A percentile compares a stretch with the other conserved stretches of the same genome.
These are phyloP conservation scores for Hanseniaspora valbyensis DNA, from an alignment of 805 yeast species.

Conservation along the genomic window DNA sequence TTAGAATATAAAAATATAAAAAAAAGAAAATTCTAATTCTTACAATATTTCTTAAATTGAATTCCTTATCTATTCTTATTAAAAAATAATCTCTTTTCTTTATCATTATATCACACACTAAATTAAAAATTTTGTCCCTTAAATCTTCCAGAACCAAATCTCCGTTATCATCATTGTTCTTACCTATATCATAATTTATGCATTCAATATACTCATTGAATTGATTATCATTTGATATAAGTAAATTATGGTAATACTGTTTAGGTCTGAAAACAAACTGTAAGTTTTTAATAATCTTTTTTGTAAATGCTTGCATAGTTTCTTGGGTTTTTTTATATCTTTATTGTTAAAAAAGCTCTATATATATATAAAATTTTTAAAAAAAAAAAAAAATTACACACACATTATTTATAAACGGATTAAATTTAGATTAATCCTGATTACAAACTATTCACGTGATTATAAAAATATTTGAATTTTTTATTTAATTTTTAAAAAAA, in stretches of 20 bases:
- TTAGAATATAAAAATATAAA: neutral
- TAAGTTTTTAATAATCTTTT: neutral
- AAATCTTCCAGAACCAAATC: neutral
- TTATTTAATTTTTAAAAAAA: too few relatives aligned
- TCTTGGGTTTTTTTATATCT: too few relatives aligned
- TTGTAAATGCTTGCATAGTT: neutral
- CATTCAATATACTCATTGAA: slow-evolving; percentile 1
- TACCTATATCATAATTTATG: neutral
- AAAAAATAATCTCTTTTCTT: slow-evolving; percentile 3
- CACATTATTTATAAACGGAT: too few relatives aligned
- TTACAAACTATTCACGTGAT: too few relatives aligned
- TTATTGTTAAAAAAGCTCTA: too few relatives aligned
- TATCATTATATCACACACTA: neutral
- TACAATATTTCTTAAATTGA: neutral
- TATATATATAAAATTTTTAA: neutral
- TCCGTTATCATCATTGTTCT: neutral
- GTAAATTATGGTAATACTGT: neutral
- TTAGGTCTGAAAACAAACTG: neutral
- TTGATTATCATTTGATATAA: slow-evolving; percentile 2
- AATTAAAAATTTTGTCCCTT: neutral
- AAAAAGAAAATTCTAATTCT: neutral
- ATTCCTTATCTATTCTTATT: neutral
- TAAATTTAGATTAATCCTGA: too few relatives aligned
- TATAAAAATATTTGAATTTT: too few relatives aligned
- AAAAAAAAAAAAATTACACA: too few relatives aligned